These are phyloP conservation scores for Evernia prunastri DNA, from an alignment of 495 filamentous ascomycete genomes.

Conservation along the genomic window DNA sequence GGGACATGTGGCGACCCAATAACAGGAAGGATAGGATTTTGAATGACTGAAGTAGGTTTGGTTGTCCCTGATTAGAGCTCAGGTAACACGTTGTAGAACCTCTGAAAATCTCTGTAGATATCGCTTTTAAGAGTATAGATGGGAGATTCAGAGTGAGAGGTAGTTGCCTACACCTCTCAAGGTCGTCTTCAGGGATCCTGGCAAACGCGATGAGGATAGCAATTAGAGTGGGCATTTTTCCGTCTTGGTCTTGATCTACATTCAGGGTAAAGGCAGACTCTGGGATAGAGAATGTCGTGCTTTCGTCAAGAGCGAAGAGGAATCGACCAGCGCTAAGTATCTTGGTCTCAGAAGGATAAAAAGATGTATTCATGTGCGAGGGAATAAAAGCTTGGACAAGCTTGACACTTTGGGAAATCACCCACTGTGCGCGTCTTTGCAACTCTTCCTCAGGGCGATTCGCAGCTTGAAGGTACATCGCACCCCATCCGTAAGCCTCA, in stretches of 20 bases:
- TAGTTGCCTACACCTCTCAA: constrained; percentile 10
- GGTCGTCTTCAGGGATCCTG: constrained; percentile 7
- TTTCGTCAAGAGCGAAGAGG: neutral
- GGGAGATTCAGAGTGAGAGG: constrained; percentile 5
- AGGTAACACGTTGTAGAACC: too few species aligned
- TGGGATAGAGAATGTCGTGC: neutral
- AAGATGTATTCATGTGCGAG: neutral
- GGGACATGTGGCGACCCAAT: constrained; percentile 1
- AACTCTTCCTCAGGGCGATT: neutral
- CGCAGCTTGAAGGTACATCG: neutral
- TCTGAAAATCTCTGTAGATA: too few species aligned
- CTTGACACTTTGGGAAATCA: neutral
- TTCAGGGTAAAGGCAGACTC: neutral
- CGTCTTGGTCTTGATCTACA: too few species aligned
- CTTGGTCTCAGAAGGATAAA: neutral
- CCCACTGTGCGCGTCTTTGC: neutral
- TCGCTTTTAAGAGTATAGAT: neutral
- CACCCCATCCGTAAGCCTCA: constrained; percentile 19
- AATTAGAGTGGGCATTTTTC: neutral
- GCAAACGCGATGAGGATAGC: constrained; percentile 9
- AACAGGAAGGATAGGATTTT: neutral
- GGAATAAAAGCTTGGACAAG: neutral
- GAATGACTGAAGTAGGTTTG: too few species aligned
- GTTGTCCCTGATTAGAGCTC: too few species aligned
- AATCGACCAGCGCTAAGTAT: constrained; percentile 6